Base-by-base conservation (phyloP, 2,329 filamentous ascomycete species). In the Chaetoscypha palmicola region DNA sequence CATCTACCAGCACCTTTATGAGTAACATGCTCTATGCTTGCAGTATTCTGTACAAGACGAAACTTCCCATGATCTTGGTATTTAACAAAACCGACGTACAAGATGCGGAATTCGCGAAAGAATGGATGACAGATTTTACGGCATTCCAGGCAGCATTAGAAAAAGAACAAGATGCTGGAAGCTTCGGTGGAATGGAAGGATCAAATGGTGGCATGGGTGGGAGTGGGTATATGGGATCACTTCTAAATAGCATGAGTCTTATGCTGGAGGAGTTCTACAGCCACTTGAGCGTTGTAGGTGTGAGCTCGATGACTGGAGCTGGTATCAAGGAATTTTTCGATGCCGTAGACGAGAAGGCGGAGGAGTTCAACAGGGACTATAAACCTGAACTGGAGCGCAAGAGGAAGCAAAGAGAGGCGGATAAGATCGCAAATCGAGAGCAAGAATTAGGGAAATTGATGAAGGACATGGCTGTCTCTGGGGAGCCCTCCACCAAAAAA, bases 61-160 rank as follows among this genome's bases (percentile, higher is more conserved):
- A 94, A 64, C 73, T 98, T 0, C 92, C 92, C 19, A 98, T 98
- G 92, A 94, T 98, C 42, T 70, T 98, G 5, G 92, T 98, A 9
- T 97, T 98, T 74, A 98, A 98, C 73, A 98, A 98, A 71, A 96
- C 90, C 0, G 92, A 98, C 59, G 88, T 94, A 32, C 88, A 94
- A 64, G 85, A 94, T 58, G 87, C 89, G 0, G 76, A 78, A 20
- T 95, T 95, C 59, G 92, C 90, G 1, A 92, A 91, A 68, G 89
- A 97, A 62, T 98, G 94, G 92, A 98, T 98, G 92, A 94, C 90
- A 4, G 91, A 98, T 65, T 98, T 96, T 59, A 92, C 98, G 54
- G 81, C 86, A 1, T 98, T 98, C 68, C 92, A 97, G 63, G 79
- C 79, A 12, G 91, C 94, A 1, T 71, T 98, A 35, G 77, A 79